These are phyloP conservation scores for Pilasporangium apinafurcum DNA, from an alignment of 352 stramenopile species.

Conservation along the genomic window DNA sequence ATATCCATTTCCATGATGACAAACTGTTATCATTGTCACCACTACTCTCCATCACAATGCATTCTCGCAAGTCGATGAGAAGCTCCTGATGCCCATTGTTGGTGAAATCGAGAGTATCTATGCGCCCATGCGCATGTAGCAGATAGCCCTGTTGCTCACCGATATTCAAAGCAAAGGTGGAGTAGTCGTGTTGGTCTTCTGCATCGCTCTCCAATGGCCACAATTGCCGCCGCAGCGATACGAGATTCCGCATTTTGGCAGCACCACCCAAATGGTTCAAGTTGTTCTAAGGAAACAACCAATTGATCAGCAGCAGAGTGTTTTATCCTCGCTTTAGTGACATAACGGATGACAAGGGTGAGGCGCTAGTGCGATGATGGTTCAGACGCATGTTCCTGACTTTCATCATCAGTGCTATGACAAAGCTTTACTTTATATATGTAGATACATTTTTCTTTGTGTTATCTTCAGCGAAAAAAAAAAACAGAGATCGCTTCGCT, in stretches of 20 bases:
- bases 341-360: no score
- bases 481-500: no score
- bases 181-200: neutral
- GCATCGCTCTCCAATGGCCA: constrained; percentile 22
- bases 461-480: no score
- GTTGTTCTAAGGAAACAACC: neutral
- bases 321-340: neutral
- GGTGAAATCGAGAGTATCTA: constrained; percentile 21
- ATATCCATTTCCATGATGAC: constrained; percentile 49
- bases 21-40: neutral
- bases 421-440: no score
- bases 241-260: constrained; percentile 49
- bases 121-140: constrained; percentile 17
- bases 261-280: constrained; percentile 4
- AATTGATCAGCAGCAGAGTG: neutral
- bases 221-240: constrained; percentile 35
- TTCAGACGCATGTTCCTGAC: no score
- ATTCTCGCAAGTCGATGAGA: constrained; percentile 23
- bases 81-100: constrained; percentile 16
- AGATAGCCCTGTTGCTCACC: constrained; percentile 31
- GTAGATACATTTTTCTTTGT: no score
- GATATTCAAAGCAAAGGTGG: constrained; percentile 24
- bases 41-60: constrained; percentile 7
- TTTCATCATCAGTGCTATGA: no score
- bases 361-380: no score